These are phyloP conservation scores for Alternaria alternata DNA, from an alignment of 2,329 filamentous ascomycete species.

Conservation along the genomic window DNA sequence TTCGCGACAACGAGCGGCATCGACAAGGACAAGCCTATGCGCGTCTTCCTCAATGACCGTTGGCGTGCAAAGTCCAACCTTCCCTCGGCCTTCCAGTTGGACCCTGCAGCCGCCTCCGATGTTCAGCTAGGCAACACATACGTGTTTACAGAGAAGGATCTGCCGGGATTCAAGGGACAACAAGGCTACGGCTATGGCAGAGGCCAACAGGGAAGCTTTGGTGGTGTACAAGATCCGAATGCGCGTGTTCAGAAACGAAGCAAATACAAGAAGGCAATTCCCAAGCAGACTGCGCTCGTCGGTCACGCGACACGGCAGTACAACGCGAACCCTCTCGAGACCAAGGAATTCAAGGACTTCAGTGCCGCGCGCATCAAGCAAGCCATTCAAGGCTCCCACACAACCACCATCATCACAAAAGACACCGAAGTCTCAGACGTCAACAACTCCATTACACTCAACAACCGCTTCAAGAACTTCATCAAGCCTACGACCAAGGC, in stretches of 20 bases:
- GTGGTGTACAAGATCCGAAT: conserved; percentile 42
- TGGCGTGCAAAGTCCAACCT: conserved; percentile 74
- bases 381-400: conserved; percentile 53
- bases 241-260: conserved; percentile 45
- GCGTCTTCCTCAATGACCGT: conserved; percentile 70
- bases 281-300: conserved; percentile 62
- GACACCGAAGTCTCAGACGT: conserved; percentile 35
- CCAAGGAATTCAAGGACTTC: conserved; percentile 54
- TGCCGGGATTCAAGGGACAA: conserved; percentile 72
- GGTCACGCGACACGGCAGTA: conserved; percentile 68
- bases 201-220: conserved; percentile 29
- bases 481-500: conserved; percentile 32
- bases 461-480: conserved; percentile 46
- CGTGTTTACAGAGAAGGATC: conserved; percentile 91
- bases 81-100: conserved; percentile 88
- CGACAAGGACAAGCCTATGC: conserved; percentile 61
- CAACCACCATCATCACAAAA: conserved; percentile 41
- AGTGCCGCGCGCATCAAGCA: conserved; percentile 53
- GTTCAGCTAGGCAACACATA: conserved; percentile 80
- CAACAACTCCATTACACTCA: conserved; percentile 36
- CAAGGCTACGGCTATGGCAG: conserved; percentile 31
- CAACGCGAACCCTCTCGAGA: conserved; percentile 58
- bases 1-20: conserved; percentile 40
- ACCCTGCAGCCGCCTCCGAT: conserved; percentile 63
- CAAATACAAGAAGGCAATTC: conserved; percentile 49